Evolutionary conservation across 257 asterid species (phyloP), one percentile per base, ranked within the genome.

Genomic region (Nicotiana obtusifolia): DNA sequence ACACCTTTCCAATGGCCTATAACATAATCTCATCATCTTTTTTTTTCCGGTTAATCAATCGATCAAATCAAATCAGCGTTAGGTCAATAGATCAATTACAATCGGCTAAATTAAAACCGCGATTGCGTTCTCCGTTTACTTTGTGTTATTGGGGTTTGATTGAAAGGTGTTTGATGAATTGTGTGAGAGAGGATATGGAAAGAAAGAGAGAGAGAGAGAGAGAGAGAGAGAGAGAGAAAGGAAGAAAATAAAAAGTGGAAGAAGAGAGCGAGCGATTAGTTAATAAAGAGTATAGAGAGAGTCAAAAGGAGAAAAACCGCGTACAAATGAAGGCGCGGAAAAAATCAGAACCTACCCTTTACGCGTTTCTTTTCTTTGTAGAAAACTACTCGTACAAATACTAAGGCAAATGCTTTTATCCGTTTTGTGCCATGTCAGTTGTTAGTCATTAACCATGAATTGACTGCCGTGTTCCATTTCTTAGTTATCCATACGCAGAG

Each of bases 1-100:
- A 77, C 77, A 62, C 30, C 85, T 82, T 19, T 82, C 82, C 60
- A 82, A 82, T 20, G 85, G 85, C 61, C 82, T 33, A 66, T 65
- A 81, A 52, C 78, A 82, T 31, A 47, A 44, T 73, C 78, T 44
- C 78, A 73, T 73, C 61, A 73, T 71, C 7, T n/a, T 3, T 47
- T 22, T 13, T 11, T 5, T 35, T 22, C 8, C 33, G 47, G 11
- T 41, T 41, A 41, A 41, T 1, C 67, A 62, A 62, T 62, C 35
- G 9, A 59, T 54, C 2, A 2, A 59, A 7, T 19, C 26, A n/a
- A 59, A 7, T 59, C 22, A 52, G 17, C 17, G 62, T 56, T 56
- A 56, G 19, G 10, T 56, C 8, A 17, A 16, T 17, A 56, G 5
- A 16, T 56, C 20, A 17, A 7, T 56, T 56, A 56, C 62, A 56